Evolutionary conservation across 108 stramenopile genomes (phyloP).

Genomic region (Nitzschia sp.): DNA sequence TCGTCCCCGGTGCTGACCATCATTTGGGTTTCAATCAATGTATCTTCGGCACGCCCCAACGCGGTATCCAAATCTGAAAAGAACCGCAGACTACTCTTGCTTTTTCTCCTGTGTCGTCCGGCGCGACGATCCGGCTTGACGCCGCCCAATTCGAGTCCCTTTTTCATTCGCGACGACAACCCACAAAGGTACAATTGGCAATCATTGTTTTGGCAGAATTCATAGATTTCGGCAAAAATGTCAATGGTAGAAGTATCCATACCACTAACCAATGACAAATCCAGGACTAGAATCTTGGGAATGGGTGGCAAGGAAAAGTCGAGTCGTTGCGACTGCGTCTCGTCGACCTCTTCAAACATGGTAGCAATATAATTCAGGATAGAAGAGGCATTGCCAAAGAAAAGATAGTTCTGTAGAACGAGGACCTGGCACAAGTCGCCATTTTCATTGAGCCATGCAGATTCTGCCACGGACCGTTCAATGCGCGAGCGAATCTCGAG

Average conservation of each 20-base stretch:
- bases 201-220: conserved; percentile 47
- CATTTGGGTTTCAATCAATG: conserved; percentile 28
- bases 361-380: conserved; percentile 61
- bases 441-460: conserved; percentile 70
- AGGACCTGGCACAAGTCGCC: conserved; percentile 72
- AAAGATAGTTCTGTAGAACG: conserved; percentile 79
- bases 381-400: conserved; percentile 80
- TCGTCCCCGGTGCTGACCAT: neutral
- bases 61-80: conserved; percentile 60
- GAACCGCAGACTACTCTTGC: conserved; percentile 47
- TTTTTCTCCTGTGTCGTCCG: conserved; percentile 20
- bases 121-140: conserved; percentile 44
- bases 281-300: conserved; percentile 67
- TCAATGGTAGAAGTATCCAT: conserved; percentile 76
- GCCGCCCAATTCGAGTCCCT: conserved; percentile 46
- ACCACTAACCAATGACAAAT: conserved; percentile 67
- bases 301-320: conserved; percentile 48
- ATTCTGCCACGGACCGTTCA: conserved; percentile 60
- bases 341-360: conserved; percentile 76
- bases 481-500: conserved; percentile 67
- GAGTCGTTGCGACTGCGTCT: neutral
- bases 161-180: conserved; percentile 40
- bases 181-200: conserved; percentile 65
- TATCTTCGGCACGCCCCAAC: conserved; percentile 69
- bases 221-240: conserved; percentile 57